Percentiles rank a stretch among this genome's conserved stretches.
phyloP scores from a whole-genome alignment of 75 land plant genomes.

The Picea sitchensis region DNA sequence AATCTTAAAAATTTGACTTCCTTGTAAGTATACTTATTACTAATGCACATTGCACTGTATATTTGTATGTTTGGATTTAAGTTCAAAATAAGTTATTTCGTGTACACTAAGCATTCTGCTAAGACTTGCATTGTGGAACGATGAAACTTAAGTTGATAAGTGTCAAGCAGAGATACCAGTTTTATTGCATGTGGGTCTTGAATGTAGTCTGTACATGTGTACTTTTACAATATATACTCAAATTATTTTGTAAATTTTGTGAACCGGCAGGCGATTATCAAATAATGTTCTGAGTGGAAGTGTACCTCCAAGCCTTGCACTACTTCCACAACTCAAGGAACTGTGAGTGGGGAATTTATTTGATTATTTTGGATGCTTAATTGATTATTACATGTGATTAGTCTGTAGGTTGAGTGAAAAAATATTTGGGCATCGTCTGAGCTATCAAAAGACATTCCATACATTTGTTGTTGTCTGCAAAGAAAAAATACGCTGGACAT shows the following conservation, averaged over 20 bases:
- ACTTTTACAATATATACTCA: background rate
- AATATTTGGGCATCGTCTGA: too few relatives aligned
- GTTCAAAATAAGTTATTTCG: background rate
- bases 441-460: too few relatives aligned
- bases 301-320: conserved; percentile 11
- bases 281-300: conserved; percentile 11
- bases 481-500: background rate
- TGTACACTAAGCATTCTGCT: background rate
- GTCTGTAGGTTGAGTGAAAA: background rate
- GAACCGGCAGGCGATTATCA: conserved; percentile 10
- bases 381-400: background rate
- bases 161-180: background rate
- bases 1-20: conserved; percentile 16
- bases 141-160: conserved; percentile 8
- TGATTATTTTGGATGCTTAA: background rate
- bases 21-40: conserved; percentile 1
- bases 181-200: background rate
- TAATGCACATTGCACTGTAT: background rate
- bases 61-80: background rate
- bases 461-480: background rate
- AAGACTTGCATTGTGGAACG: background rate
- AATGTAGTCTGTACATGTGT: background rate
- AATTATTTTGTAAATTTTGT: background rate
- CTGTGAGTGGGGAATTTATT: conserved; percentile 10
- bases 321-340: conserved; percentile 9